A percentile compares a stretch with the other conserved stretches of the same genome.
These are phyloP conservation scores for Colletotrichum liaoningense DNA, from an alignment of 2,329 filamentous ascomycete genomes.

Conservation along the genomic window DNA sequence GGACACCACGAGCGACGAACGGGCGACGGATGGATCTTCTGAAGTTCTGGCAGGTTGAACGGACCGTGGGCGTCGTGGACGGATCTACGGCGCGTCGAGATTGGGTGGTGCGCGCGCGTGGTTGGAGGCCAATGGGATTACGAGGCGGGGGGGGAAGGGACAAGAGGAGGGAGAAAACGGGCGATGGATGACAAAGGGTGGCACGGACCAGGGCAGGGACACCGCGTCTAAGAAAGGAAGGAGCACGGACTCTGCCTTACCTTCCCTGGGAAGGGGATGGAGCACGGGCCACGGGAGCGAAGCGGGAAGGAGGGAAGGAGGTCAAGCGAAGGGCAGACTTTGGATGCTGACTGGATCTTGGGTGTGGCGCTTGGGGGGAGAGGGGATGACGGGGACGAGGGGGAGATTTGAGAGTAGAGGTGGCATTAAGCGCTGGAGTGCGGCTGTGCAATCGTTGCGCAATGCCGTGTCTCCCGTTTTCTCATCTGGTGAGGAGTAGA, in stretches of 20 bases:
- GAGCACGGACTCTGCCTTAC: not conserved
- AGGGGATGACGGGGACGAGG: not conserved
- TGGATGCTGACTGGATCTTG: conserved; percentile 8
- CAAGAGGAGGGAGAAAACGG: not conserved
- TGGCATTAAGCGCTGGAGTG: conserved; percentile 27
- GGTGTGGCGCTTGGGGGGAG: conserved; percentile 19
- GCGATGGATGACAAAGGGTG: not conserved
- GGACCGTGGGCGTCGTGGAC: too few species aligned
- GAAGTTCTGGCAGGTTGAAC: not conserved
- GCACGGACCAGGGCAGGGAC: not conserved
- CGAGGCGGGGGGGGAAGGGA: not conserved
- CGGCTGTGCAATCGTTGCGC: conserved; percentile 27
- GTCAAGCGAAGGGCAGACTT: not conserved
- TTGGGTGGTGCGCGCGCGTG: conserved; percentile 27
- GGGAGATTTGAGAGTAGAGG: not conserved
- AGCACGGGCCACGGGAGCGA: not conserved
- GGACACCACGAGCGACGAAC: not conserved
- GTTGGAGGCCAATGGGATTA: conserved; percentile 10
- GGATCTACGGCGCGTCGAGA: conserved; percentile 34
- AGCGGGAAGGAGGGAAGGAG: not conserved
- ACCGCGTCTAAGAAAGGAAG: not conserved
- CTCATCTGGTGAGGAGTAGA: not conserved
- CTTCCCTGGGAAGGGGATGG: not conserved
- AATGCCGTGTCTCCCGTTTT: not conserved
- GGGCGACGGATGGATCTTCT: not conserved